Evolutionary conservation across 345 rosid species (phyloP).

Genomic region (Luvunga scandens): DNA sequence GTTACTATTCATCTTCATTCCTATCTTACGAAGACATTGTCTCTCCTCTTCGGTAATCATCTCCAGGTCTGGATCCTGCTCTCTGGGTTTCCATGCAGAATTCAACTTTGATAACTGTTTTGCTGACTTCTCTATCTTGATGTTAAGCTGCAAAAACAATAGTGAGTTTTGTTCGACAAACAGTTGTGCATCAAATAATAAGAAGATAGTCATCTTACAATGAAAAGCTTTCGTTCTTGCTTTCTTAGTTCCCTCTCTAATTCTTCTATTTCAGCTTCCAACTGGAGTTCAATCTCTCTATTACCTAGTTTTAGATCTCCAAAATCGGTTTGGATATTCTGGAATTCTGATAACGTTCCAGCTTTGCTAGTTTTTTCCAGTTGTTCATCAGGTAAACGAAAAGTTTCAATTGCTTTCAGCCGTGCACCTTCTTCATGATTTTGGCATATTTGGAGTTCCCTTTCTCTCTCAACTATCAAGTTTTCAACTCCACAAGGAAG

Average conservation of each 20-base stretch:
- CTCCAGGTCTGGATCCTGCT: slow-evolving; percentile 54
- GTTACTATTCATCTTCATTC: slow-evolving; percentile 58
- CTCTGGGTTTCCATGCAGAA: slow-evolving; percentile 47
- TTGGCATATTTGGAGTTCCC: slow-evolving; percentile 50
- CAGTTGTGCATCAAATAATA: slow-evolving; percentile 8
- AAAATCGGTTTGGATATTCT: slow-evolving; percentile 42
- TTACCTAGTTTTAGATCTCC: slow-evolving; percentile 32
- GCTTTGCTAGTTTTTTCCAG: slow-evolving; percentile 34
- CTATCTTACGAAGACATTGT: slow-evolving; percentile 67
- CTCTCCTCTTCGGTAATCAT: slow-evolving; percentile 75
- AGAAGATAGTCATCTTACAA: slow-evolving; percentile 43
- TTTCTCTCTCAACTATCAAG: slow-evolving; percentile 61
- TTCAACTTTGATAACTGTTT: slow-evolving; percentile 51
- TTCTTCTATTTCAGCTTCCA: slow-evolving; percentile 55
- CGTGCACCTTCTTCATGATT: slow-evolving; percentile 65
- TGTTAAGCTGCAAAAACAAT: slow-evolving; percentile 50
- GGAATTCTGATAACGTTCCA: slow-evolving; percentile 76
- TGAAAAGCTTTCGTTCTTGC: slow-evolving; percentile 62
- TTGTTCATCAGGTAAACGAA: slow-evolving; percentile 34
- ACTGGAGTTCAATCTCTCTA: slow-evolving; percentile 33
- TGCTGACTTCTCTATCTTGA: slow-evolving; percentile 54
- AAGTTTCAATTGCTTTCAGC: slow-evolving; percentile 40
- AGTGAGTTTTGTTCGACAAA: slow-evolving; percentile 11
- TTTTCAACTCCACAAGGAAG: slow-evolving; percentile 52
- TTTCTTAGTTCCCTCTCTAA: slow-evolving; percentile 52